Percentiles rank a stretch among this genome's conserved stretches.
Evolutionary conservation across 371 early-diverging fungal genomes (phyloP).

Genomic region (Actinomortierella wolfii): DNA sequence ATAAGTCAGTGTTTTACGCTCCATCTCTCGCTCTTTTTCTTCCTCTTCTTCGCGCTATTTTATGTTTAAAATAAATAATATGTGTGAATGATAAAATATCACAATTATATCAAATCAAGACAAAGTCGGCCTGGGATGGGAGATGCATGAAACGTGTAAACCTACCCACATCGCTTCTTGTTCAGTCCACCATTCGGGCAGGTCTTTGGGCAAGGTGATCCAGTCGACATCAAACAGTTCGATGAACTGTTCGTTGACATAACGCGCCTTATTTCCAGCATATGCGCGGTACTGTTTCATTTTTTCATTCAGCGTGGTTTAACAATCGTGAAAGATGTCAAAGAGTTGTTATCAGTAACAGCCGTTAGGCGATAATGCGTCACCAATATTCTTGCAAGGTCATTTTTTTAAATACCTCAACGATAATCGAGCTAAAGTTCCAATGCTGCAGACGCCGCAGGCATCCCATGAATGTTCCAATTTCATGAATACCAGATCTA

Average conservation of each 20-base stretch:
- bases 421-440: conserved; percentile 95
- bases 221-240: conserved; percentile 94
- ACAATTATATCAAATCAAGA: not conserved
- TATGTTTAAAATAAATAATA: not conserved
- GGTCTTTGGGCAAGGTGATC: conserved; percentile 76
- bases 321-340: not conserved
- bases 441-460: conserved; percentile 91
- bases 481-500: conserved; percentile 81
- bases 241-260: conserved; percentile 92
- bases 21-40: conserved; percentile 19
- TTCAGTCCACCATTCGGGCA: conserved; percentile 82
- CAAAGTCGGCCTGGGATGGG: no score
- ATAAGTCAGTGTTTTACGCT: conserved; percentile 4
- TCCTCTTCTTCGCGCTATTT: conserved; percentile 34
- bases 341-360: not conserved
- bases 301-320: no score
- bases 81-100: not conserved
- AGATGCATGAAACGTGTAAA: no score
- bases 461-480: conserved; percentile 88
- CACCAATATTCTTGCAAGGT: not conserved
- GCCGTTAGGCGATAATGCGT: conserved; percentile 4
- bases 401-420: conserved; percentile 61
- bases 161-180: conserved; percentile 64
- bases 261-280: conserved; percentile 86
- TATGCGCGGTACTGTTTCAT: conserved; percentile 82